These are phyloP conservation scores for Erodium moschatum DNA, from an alignment of 441 rosid species.

Conservation along the genomic window DNA sequence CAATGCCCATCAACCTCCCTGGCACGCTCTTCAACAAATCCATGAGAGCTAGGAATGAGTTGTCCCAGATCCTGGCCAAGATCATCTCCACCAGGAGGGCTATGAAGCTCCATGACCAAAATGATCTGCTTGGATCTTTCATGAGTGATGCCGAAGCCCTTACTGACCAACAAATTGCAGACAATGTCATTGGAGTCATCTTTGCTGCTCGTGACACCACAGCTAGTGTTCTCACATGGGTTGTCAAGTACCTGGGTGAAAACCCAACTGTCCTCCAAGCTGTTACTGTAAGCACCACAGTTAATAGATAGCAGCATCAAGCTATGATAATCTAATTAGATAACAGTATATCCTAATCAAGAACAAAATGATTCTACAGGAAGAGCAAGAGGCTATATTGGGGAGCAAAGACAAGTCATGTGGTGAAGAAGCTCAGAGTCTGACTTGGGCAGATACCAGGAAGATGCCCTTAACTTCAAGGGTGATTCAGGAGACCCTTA, in stretches of 20 bases:
- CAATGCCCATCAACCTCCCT: conserved; percentile 86
- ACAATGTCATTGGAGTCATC: conserved; percentile 88
- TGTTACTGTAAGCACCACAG: conserved; percentile 51
- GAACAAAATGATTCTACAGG: conserved; percentile 34
- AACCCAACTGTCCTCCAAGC: conserved; percentile 72
- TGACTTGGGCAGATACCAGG: conserved; percentile 73
- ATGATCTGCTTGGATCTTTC: conserved; percentile 79
- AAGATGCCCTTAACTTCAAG: conserved; percentile 77
- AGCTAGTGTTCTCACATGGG: conserved; percentile 90
- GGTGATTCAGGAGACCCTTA: conserved; percentile 81
- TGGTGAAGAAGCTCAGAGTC: conserved; percentile 28
- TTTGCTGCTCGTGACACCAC: conserved; percentile 97
- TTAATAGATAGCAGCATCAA: too few species aligned
- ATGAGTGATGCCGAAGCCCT: conserved; percentile 72
- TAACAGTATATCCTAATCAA: too few species aligned
- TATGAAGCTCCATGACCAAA: conserved; percentile 32
- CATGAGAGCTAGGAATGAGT: conserved; percentile 80
- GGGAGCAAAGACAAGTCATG: conserved; percentile 28
- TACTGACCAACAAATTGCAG: conserved; percentile 82
- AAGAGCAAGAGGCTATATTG: conserved; percentile 68
- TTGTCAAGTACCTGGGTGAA: conserved; percentile 73
- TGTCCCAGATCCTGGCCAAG: conserved; percentile 61
- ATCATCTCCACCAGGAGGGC: conserved; percentile 56
- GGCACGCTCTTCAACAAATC: conserved; percentile 84
- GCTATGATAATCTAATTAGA: too few species aligned